A percentile compares a stretch with the other conserved stretches of the same genome.
Conservation (phyloP, 768 basidiomycete species). For the Rhodotorula toruloides region DNA sequence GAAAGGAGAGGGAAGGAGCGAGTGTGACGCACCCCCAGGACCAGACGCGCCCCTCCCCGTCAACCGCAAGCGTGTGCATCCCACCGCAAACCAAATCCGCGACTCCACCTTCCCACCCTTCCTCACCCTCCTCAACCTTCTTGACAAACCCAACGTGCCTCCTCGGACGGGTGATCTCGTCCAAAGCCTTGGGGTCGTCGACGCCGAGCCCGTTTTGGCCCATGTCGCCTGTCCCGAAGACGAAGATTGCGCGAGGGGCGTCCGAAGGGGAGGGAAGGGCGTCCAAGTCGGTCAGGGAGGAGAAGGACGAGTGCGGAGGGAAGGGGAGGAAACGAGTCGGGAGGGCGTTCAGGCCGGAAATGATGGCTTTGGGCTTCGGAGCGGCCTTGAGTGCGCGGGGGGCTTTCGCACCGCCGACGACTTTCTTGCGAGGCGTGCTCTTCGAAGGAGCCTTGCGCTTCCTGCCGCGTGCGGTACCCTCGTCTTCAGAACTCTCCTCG, state of each 20-base stretch:
- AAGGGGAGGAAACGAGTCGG: slow-evolving; percentile 8
- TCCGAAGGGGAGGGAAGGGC: background rate
- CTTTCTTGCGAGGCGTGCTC: too few relatives aligned
- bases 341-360: slow-evolving; percentile 29
- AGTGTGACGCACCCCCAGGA: slow-evolving; percentile 28
- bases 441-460: too few relatives aligned
- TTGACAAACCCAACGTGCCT: slow-evolving; percentile 69
- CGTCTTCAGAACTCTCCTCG: too few relatives aligned
- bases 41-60: slow-evolving; percentile 76
- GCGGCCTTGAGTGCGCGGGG: background rate
- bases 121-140: slow-evolving; percentile 64
- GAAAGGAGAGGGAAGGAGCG: too few relatives aligned
- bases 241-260: slow-evolving; percentile 55
- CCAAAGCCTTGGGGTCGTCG: slow-evolving; percentile 52
- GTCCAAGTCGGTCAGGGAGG: background rate
- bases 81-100: slow-evolving; percentile 78
- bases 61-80: slow-evolving; percentile 80
- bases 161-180: slow-evolving; percentile 69
- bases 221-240: slow-evolving; percentile 86
- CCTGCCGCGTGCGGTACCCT: too few relatives aligned
- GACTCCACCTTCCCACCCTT: slow-evolving; percentile 63
- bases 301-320: background rate
- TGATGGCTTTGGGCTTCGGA: background rate
- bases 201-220: slow-evolving; percentile 90
- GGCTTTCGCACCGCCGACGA: too few relatives aligned